A percentile compares a stretch with the other conserved stretches of the same genome.
phyloP scores from a whole-genome alignment of 2,329 filamentous ascomycete species.

The Colletotrichum abscissum region DNA sequence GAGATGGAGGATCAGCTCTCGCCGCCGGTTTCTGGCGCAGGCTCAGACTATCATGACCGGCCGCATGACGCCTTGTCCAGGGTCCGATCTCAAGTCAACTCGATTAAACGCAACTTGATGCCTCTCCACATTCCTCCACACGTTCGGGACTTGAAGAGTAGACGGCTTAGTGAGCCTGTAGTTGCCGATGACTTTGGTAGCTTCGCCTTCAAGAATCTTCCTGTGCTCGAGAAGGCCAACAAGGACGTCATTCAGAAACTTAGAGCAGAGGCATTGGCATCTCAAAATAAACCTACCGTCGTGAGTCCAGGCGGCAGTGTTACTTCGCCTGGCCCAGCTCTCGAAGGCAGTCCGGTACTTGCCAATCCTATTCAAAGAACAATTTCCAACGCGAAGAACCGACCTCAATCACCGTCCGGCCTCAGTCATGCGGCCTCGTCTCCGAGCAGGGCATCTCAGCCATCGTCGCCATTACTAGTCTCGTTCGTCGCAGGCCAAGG shows the following conservation, averaged over 20 bases:
- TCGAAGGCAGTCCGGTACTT: conserved; percentile 88
- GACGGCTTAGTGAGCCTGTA: conserved; percentile 90
- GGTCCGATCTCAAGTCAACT: conserved; percentile 86
- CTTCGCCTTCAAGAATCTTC: conserved; percentile 97
- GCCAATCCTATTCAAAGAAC: conserved; percentile 84
- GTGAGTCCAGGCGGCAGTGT: conserved; percentile 56
- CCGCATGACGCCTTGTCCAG: conserved; percentile 95
- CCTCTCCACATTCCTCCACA: conserved; percentile 96
- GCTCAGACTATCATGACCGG: conserved; percentile 84
- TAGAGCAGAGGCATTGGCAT: conserved; percentile 86
- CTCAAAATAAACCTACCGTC: conserved; percentile 65
- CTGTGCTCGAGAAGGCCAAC: conserved; percentile 96
- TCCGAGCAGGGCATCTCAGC: conserved; percentile 81
- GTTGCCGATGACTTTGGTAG: conserved; percentile 93
- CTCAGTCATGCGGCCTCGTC: conserved; percentile 85
- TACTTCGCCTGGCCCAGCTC: conserved; percentile 72
- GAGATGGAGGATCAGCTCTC: conserved; percentile 92
- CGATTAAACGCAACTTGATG: conserved; percentile 91
- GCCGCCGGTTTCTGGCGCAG: conserved; percentile 75
- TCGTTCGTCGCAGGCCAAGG: conserved; percentile 91
- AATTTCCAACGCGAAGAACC: conserved; percentile 85
- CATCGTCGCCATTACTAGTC: conserved; percentile 83
- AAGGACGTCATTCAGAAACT: conserved; percentile 99
- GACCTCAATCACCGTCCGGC: conserved; percentile 88
- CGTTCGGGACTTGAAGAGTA: conserved; percentile 88